phyloP scores from a whole-genome alignment of 2,329 filamentous ascomycete genomes.

The Diaporthe eres region DNA sequence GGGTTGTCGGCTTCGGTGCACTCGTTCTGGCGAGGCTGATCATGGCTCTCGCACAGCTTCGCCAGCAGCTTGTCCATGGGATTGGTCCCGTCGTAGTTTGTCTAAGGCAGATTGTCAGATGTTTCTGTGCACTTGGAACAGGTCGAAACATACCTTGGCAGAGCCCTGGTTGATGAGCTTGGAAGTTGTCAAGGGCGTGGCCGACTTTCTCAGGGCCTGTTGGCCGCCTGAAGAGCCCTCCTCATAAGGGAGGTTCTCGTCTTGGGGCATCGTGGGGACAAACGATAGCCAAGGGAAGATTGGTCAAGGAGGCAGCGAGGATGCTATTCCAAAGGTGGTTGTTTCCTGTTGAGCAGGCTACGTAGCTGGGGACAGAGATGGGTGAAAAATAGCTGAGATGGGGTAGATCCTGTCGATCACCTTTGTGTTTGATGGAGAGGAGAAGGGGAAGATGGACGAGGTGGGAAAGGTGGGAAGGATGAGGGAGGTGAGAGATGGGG shows the following conservation, averaged over 20 bases:
- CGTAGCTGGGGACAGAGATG: constrained; percentile 36
- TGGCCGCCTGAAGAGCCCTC: constrained; percentile 17
- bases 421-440: constrained; percentile 15
- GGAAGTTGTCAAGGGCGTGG: constrained; percentile 64
- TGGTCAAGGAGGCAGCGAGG: constrained; percentile 22
- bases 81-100: constrained; percentile 54
- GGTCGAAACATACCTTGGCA: constrained; percentile 61
- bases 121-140: constrained; percentile 55
- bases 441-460: not conserved
- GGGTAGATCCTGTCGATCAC: constrained; percentile 37
- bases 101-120: constrained; percentile 41
- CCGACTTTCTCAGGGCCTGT: constrained; percentile 57
- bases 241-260: constrained; percentile 40
- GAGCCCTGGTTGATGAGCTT: constrained; percentile 69
- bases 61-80: constrained; percentile 81
- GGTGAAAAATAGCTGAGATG: constrained; percentile 40
- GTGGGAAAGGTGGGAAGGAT: constrained; percentile 35
- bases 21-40: constrained; percentile 69
- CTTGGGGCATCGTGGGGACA: constrained; percentile 34
- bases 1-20: constrained; percentile 77
- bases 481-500: constrained; percentile 22
- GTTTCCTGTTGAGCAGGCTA: constrained; percentile 26
- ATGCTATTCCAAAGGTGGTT: constrained; percentile 38
- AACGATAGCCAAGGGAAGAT: constrained; percentile 8
- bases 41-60: constrained; percentile 50